Conservation (phyloP, 2,329 filamentous ascomycete genomes). For the Talaromyces pinophilus region DNA sequence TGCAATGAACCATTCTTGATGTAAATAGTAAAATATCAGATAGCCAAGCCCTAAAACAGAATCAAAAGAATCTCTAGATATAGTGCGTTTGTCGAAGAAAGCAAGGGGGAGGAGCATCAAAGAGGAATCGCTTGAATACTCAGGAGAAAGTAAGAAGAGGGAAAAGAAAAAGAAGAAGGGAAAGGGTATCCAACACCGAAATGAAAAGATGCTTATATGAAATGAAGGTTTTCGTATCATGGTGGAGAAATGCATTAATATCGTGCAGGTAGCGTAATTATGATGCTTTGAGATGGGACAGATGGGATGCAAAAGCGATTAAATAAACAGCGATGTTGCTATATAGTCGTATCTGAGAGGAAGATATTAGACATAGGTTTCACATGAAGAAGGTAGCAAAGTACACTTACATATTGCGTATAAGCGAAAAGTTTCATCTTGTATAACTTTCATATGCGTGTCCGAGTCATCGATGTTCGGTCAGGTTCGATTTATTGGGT, state of each 20-base stretch:
- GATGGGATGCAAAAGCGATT: not conserved
- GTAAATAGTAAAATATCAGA: not conserved
- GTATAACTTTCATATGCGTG: not conserved
- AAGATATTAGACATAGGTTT: not conserved
- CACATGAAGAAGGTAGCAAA: not conserved
- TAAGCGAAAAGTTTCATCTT: not conserved
- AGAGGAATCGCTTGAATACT: not conserved
- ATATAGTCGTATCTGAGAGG: slow-evolving; percentile 1
- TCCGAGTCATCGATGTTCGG: not conserved
- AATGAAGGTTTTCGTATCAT: slow-evolving; percentile 11
- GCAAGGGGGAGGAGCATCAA: not conserved
- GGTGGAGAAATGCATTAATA: slow-evolving; percentile 10
- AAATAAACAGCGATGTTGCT: not conserved
- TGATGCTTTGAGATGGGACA: not conserved
- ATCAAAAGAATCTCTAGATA: not conserved
- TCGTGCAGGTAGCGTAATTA: slow-evolving; percentile 12
- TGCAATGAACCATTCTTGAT: slow-evolving; percentile 5
- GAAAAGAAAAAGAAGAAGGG: slow-evolving; percentile 33
- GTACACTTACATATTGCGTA: not conserved
- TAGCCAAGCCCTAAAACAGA: not conserved
- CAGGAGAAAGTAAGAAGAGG: slow-evolving; percentile 27
- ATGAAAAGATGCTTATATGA: slow-evolving; percentile 22
- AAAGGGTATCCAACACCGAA: slow-evolving; percentile 26
- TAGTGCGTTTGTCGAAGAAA: not conserved
- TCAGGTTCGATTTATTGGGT: not conserved